Conservation (phyloP, 805 yeast genomes). For the Suhomyces canberraensis region DNA sequence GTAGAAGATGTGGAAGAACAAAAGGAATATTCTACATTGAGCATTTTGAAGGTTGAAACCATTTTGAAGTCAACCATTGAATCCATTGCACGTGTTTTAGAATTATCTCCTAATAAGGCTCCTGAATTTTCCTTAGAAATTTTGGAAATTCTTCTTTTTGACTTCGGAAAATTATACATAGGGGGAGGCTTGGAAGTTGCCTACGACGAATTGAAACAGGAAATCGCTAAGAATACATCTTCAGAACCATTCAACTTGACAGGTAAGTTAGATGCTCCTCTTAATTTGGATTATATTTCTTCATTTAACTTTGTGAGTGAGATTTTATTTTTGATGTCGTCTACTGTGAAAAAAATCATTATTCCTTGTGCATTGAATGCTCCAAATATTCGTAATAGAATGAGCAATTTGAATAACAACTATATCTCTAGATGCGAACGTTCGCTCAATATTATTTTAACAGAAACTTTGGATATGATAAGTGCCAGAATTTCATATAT, state of each 20-base stretch:
- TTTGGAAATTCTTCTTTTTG: slow-evolving; percentile 62
- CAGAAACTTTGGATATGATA: slow-evolving; percentile 54
- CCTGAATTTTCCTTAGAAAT: slow-evolving; percentile 63
- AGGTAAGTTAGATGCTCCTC: too few species aligned
- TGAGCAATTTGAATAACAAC: slow-evolving; percentile 59
- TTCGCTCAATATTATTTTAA: slow-evolving; percentile 60
- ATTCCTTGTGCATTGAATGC: slow-evolving; percentile 68
- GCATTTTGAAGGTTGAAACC: slow-evolving; percentile 52
- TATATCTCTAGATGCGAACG: slow-evolving; percentile 60
- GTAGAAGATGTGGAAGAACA: slow-evolving; percentile 22
- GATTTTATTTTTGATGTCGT: slow-evolving; percentile 61
- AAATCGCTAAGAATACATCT: slow-evolving; percentile 25
- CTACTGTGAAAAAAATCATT: slow-evolving; percentile 70
- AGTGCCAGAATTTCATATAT: slow-evolving; percentile 45
- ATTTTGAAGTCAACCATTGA: slow-evolving; percentile 70
- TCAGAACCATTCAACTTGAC: slow-evolving; percentile 26
- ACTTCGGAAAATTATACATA: slow-evolving; percentile 70
- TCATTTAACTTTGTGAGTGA: slow-evolving; percentile 55
- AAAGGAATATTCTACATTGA: slow-evolving; percentile 27
- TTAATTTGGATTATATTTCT: slow-evolving; percentile 47
- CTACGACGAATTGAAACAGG: slow-evolving; percentile 44
- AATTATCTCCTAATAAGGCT: slow-evolving; percentile 61
- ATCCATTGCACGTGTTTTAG: slow-evolving; percentile 72
- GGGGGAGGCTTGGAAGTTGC: slow-evolving; percentile 74
- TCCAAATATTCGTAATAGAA: slow-evolving; percentile 54